Percentiles rank a stretch among this genome's conserved stretches.
Conservation (phyloP, 371 early-diverging fungal species). For the Rhizopus delemar region DNA sequence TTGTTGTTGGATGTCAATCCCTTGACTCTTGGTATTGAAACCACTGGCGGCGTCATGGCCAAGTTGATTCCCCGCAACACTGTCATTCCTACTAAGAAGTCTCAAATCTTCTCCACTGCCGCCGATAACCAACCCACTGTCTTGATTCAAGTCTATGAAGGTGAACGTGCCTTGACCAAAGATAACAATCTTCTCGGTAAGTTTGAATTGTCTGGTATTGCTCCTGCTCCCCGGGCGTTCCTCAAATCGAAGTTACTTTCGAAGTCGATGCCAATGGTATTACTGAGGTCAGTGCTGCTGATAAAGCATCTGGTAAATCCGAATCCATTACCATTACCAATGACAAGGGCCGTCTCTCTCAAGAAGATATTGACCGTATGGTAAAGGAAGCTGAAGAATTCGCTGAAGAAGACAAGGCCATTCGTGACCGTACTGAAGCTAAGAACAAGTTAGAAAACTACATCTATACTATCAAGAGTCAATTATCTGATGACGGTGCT, state of each 20-base stretch:
- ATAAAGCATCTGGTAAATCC: conserved; percentile 93
- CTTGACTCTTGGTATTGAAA: conserved; percentile 97
- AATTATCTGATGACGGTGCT: conserved; percentile 71
- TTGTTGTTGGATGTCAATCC: conserved; percentile 98
- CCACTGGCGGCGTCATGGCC: conserved; percentile 95
- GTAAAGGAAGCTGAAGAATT: conserved; percentile 89
- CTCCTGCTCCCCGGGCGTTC: conserved; percentile 89
- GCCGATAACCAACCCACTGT: conserved; percentile 98
- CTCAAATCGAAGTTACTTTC: conserved; percentile 92
- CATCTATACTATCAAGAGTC: conserved; percentile 78
- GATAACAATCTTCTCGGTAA: conserved; percentile 98
- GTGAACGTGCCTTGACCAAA: conserved; percentile 94
- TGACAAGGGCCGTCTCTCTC: conserved; percentile 93
- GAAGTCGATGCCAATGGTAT: conserved; percentile 99
- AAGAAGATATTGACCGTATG: conserved; percentile 96
- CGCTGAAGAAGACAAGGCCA: conserved; percentile 84
- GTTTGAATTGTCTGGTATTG: conserved; percentile 87
- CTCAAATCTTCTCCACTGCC: conserved; percentile 98
- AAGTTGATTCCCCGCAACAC: conserved; percentile 96
- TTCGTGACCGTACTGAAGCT: conserved; percentile 85
- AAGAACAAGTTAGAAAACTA: conserved; percentile 85
- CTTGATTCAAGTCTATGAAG: conserved; percentile 96
- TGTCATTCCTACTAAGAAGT: conserved; percentile 98
- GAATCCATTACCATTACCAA: conserved; percentile 95
- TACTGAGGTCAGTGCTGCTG: conserved; percentile 95